Evolutionary conservation across 495 filamentous ascomycete species (phyloP).

Genomic region (Aspergillus nidulans): DNA sequence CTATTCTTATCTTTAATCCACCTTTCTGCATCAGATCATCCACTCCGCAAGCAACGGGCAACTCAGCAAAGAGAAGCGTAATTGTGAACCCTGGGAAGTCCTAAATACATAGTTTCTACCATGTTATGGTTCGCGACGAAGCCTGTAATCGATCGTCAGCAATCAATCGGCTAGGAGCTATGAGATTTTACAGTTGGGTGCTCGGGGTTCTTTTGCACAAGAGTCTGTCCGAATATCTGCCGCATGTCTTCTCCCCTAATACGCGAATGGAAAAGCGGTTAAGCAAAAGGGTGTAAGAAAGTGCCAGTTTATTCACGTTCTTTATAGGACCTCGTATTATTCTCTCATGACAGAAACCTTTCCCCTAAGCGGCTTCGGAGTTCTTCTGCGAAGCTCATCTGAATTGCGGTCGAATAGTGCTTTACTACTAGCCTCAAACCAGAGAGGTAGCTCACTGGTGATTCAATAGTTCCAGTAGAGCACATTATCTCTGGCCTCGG

Average conservation of each 20-base stretch:
- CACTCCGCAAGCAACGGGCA: neutral
- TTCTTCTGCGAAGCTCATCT: slow-evolving; percentile 53
- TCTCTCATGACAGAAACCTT: slow-evolving; percentile 69
- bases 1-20: neutral
- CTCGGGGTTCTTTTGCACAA: slow-evolving; percentile 54
- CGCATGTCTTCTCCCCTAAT: slow-evolving; percentile 53
- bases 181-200: slow-evolving; percentile 54
- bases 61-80: neutral
- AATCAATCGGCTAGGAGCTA: neutral
- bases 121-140: slow-evolving; percentile 45
- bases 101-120: too few relatives aligned
- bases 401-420: slow-evolving; percentile 64
- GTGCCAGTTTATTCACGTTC: slow-evolving; percentile 53
- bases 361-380: slow-evolving; percentile 45
- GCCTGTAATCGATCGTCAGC: slow-evolving; percentile 16
- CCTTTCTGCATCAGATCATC: neutral
- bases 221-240: slow-evolving; percentile 54
- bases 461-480: slow-evolving; percentile 67
- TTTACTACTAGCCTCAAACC: slow-evolving; percentile 72
- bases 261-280: slow-evolving; percentile 57
- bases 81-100: too few relatives aligned
- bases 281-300: slow-evolving; percentile 68
- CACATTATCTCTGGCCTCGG: slow-evolving; percentile 61
- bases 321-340: slow-evolving; percentile 64
- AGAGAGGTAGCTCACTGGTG: slow-evolving; percentile 48